Evolutionary conservation across 805 yeast species (phyloP).

Genomic region (Komagataella pastoris): DNA sequence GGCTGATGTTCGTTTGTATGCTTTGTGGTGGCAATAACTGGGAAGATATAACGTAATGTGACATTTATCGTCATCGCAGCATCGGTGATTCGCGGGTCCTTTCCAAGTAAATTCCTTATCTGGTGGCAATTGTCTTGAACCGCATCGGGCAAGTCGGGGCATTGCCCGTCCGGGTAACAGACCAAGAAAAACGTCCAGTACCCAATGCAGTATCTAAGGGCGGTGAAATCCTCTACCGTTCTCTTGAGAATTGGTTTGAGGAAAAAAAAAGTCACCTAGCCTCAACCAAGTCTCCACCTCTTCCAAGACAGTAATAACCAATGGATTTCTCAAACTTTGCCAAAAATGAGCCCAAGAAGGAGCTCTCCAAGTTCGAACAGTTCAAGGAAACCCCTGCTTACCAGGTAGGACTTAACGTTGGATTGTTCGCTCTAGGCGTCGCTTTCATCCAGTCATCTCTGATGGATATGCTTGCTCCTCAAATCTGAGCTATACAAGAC

Average conservation of each 20-base stretch:
- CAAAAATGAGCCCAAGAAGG: constrained; percentile 9
- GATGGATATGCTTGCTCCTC: constrained; percentile 77
- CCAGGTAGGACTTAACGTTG: constrained; percentile 50
- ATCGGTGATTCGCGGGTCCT: neutral
- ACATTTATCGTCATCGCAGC: neutral
- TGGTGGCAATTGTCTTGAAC: neutral
- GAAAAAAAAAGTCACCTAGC: neutral
- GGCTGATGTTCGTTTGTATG: neutral
- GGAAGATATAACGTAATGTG: neutral
- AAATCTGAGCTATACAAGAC: constrained; percentile 16
- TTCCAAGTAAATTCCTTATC: neutral
- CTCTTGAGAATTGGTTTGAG: neutral
- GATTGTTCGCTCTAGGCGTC: constrained; percentile 59
- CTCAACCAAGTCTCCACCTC: neutral
- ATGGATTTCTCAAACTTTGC: neutral
- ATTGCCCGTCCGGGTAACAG: neutral
- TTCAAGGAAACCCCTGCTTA: constrained; percentile 52
- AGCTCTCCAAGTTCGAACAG: constrained; percentile 23
- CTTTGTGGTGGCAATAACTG: neutral
- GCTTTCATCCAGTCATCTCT: constrained; percentile 65
- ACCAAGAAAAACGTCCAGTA: neutral
- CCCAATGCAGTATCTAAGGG: neutral
- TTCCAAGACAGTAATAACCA: neutral
- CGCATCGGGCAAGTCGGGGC: neutral
- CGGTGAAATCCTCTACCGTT: neutral